phyloP scores from a whole-genome alignment of 73 alveolate species.

The Tetrahymena thermophila region DNA sequence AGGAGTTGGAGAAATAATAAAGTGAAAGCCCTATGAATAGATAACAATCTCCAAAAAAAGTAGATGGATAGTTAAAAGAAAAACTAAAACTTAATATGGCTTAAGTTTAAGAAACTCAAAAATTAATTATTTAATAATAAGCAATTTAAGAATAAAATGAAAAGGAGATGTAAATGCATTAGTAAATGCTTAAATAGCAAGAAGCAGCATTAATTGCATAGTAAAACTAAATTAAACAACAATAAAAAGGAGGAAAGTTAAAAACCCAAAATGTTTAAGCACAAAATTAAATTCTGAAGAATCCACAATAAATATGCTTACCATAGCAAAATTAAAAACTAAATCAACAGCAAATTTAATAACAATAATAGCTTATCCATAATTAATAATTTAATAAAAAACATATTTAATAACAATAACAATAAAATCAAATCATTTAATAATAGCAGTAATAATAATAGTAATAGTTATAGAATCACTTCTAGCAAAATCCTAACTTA shows the following conservation, averaged over 20 bases:
- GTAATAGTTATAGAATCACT: neutral
- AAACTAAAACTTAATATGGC: neutral
- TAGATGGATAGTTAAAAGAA: neutral
- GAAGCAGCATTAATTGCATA: neutral
- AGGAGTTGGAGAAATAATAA: neutral
- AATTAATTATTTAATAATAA: neutral
- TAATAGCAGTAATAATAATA: neutral
- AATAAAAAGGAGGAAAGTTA: neutral
- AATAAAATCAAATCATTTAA: neutral
- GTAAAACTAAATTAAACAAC: neutral
- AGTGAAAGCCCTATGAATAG: neutral
- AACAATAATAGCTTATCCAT: neutral
- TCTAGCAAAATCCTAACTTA: neutral
- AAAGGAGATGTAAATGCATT: neutral
- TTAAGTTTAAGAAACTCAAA: neutral
- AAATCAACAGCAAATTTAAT: neutral
- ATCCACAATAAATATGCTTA: neutral
- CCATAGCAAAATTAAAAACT: neutral
- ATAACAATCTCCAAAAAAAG: neutral
- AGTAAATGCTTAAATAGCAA: neutral
- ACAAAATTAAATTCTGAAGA: neutral
- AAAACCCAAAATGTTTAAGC: neutral
- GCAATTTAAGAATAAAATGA: neutral
- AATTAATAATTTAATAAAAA: no score
- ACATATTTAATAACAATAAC: neutral